These are phyloP conservation scores for Aureobasidium sp. DNA, from an alignment of 2,329 filamentous ascomycete genomes.

Conservation along the genomic window DNA sequence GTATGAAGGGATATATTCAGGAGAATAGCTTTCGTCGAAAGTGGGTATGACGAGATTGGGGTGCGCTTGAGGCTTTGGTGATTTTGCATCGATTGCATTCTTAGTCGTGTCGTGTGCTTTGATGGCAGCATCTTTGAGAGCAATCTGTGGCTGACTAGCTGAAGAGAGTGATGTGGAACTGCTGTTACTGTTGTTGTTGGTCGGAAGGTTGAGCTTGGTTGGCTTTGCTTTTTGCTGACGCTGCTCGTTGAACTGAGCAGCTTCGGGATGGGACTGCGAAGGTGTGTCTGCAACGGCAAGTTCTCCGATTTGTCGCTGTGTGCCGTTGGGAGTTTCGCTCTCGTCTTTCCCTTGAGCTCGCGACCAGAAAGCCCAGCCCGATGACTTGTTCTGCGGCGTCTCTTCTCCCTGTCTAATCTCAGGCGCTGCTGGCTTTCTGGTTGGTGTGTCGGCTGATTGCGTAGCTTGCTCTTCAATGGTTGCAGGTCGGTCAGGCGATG, in stretches of 20 bases:
- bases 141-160: neutral
- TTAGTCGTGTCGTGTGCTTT: neutral
- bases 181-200: constrained; percentile 15
- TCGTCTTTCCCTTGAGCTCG: constrained; percentile 40
- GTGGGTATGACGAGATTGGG: constrained; percentile 62
- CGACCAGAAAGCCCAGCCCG: constrained; percentile 79
- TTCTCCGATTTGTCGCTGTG: constrained; percentile 46
- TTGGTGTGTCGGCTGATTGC: constrained; percentile 10
- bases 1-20: constrained; percentile 37
- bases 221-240: constrained; percentile 20
- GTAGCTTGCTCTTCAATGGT: constrained; percentile 12
- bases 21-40: constrained; percentile 58
- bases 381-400: constrained; percentile 33
- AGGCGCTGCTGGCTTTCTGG: constrained; percentile 4
- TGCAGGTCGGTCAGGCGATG: constrained; percentile 14
- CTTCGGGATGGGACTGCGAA: constrained; percentile 42
- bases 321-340: constrained; percentile 46
- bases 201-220: constrained; percentile 17
- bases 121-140: neutral
- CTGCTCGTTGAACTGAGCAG: constrained; percentile 43
- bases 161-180: neutral
- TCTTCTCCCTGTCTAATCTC: constrained; percentile 4
- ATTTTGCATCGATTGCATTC: neutral
- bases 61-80: neutral
- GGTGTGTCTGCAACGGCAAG: constrained; percentile 44